These are phyloP conservation scores for Aspergillus ellipticus DNA, from an alignment of 495 filamentous ascomycete species.

Conservation along the genomic window DNA sequence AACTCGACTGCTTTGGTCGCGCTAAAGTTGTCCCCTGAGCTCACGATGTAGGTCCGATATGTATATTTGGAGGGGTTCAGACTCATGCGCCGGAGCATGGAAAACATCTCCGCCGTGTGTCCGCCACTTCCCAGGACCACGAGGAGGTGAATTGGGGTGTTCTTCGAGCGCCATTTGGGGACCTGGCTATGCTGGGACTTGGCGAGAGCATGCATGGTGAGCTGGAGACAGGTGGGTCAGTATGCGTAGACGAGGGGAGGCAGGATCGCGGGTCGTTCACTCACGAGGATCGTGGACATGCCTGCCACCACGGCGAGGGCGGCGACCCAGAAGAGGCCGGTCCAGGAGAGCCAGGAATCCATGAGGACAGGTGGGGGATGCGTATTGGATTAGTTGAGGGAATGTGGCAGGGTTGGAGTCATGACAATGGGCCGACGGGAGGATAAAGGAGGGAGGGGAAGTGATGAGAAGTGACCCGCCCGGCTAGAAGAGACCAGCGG, in stretches of 20 bases:
- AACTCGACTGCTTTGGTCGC: slow-evolving; percentile 62
- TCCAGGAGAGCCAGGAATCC: neutral
- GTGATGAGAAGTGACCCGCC: too few relatives aligned
- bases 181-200: slow-evolving; percentile 33
- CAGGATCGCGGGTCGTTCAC: slow-evolving; percentile 5
- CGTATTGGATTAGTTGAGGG: neutral
- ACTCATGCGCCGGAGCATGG: slow-evolving; percentile 57
- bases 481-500: too few relatives aligned
- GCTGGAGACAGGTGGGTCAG: slow-evolving; percentile 10
- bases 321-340: slow-evolving; percentile 6
- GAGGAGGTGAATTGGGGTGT: slow-evolving; percentile 60
- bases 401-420: neutral
- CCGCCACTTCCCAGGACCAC: slow-evolving; percentile 89
- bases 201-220: slow-evolving; percentile 23
- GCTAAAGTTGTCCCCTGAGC: slow-evolving; percentile 71
- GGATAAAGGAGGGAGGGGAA: too few relatives aligned
- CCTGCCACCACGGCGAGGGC: slow-evolving; percentile 4
- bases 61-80: slow-evolving; percentile 48
- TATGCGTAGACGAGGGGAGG: neutral
- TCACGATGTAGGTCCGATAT: slow-evolving; percentile 79
- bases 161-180: slow-evolving; percentile 27
- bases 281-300: slow-evolving; percentile 17
- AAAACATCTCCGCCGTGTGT: slow-evolving; percentile 91
- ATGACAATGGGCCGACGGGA: too few relatives aligned
- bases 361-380: neutral